Base-by-base conservation (phyloP, 805 yeast genomes). In the Grigorovia transvaalensis region DNA sequence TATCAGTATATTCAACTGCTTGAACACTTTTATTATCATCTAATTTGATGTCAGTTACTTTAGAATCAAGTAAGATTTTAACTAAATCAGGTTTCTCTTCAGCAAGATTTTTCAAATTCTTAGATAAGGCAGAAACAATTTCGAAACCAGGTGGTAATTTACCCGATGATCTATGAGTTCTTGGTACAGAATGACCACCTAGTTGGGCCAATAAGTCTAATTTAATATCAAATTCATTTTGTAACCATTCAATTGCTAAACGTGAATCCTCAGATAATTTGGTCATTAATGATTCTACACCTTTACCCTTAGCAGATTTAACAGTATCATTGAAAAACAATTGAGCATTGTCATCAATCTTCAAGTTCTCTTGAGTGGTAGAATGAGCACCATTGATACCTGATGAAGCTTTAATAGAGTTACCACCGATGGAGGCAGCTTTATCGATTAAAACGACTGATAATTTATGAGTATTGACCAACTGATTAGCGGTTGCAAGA, bases 101-200 rank as follows among this genome's bases (percentile, higher is more conserved):
- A 6, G 70, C 61, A n/a, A 63, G 51, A 6, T 59, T 54, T 40
- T 74, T 65, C 12, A 78, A 54, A 35, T 63, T 63, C 45, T 70
- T 70, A 44, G 72, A 67, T 48, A 79, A 61, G 4, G 76, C 70
- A 6, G 77, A 73, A 1, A 80, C 70, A 17, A 80, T 78, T 45
- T 79, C 82, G 64, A 73, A 77, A 0, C 85, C 85, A 4, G 85
- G 85, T 13, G 84, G 82, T 17, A 77, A 61, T 12, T 71, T 72
- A 1, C 74, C 73, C 8, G 78, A 76, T 1, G 95, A 90, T 58
- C 95, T 75, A 64, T 87, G 95, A 1, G 96, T 87, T 65, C 96
- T 74, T 19, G 88, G 81, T 48, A 75, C 79, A 1, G 89, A 81
- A 62, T 87, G 95, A 2, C 96, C 96, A 29, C 95, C 95, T 45